Evolutionary conservation across 179 eudicot genomes (phyloP).

Genomic region (Beta lomatogona): DNA sequence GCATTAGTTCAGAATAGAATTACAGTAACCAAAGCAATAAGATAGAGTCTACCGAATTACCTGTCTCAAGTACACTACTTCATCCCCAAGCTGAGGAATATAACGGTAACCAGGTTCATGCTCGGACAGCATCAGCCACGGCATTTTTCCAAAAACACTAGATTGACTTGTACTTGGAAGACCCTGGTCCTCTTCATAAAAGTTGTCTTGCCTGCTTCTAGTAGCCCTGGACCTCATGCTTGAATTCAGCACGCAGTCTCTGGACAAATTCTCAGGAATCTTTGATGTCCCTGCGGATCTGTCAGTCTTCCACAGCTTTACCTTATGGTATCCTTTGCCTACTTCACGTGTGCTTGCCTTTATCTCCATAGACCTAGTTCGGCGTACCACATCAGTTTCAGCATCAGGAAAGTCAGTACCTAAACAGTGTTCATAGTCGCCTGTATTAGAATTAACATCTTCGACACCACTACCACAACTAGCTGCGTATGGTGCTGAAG

Average conservation of each 20-base stretch:
- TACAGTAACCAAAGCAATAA: conserved; percentile 1
- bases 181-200: conserved; percentile 39
- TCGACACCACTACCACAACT: conserved; percentile 40
- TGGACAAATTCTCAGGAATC: conserved; percentile 31
- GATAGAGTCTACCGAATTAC: conserved; percentile 36
- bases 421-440: conserved; percentile 33
- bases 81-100: conserved; percentile 85
- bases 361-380: conserved; percentile 61
- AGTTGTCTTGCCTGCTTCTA: conserved; percentile 52
- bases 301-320: conserved; percentile 39
- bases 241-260: conserved; percentile 41
- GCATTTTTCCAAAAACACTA: conserved; percentile 43
- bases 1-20: conserved; percentile 21
- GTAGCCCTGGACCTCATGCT: conserved; percentile 53
- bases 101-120: conserved; percentile 83
- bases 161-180: conserved; percentile 46
- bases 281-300: conserved; percentile 45
- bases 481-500: conserved; percentile 29
- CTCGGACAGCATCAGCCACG: conserved; percentile 82
- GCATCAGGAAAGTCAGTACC: conserved; percentile 49
- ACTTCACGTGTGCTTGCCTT: conserved; percentile 49
- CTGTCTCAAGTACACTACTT: conserved; percentile 85
- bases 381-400: conserved; percentile 49
- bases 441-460: conserved; percentile 44
- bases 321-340: conserved; percentile 28